phyloP scores from a whole-genome alignment of 2,329 filamentous ascomycete species.

The Fusarium sp. region DNA sequence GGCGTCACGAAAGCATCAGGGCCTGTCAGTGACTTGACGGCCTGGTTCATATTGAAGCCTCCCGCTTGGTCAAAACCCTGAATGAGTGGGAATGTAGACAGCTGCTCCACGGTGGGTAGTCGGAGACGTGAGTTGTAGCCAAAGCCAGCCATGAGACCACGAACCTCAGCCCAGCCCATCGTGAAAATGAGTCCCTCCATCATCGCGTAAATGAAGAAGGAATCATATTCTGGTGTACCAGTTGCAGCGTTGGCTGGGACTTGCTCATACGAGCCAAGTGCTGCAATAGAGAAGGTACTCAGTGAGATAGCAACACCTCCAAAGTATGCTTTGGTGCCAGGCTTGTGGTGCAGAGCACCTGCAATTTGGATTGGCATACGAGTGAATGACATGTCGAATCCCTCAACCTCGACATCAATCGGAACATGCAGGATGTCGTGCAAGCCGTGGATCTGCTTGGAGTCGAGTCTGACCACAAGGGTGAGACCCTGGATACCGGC shows the following conservation, averaged over 20 bases:
- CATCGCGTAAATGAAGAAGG: rapidly evolving
- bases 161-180: neutral
- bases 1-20: neutral
- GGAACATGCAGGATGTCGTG: rapidly evolving
- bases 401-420: rapidly evolving
- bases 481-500: neutral
- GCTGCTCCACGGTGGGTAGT: neutral
- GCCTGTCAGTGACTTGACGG: rapidly evolving
- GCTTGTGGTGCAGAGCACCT: neutral
- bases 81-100: neutral
- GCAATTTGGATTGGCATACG: neutral
- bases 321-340: neutral
- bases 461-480: rapidly evolving
- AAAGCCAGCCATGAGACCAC: neutral
- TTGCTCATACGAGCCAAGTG: neutral
- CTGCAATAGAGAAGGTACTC: neutral
- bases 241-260: rapidly evolving
- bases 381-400: rapidly evolving
- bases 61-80: rapidly evolving
- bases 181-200: neutral
- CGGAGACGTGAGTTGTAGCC: neutral
- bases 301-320: neutral
- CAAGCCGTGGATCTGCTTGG: rapidly evolving
- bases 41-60: neutral
- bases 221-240: neutral